Conservation (phyloP, 495 filamentous ascomycete genomes). For the Penicillium steckii region DNA sequence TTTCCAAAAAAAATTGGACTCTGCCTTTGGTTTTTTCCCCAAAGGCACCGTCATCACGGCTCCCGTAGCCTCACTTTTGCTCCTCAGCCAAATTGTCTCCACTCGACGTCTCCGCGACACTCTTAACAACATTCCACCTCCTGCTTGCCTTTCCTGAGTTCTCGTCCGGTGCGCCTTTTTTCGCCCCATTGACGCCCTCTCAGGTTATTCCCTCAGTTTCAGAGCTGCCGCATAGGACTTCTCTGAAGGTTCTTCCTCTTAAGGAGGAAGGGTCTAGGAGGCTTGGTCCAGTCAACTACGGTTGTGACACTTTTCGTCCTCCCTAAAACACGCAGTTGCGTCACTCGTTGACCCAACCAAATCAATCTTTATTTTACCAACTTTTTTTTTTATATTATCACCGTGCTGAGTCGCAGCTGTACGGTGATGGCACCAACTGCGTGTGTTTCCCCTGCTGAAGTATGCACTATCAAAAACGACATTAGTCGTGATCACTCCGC, state of each 20-base stretch:
- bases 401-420: constrained; percentile 38
- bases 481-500: constrained; percentile 25
- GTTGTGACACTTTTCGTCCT: constrained; percentile 85
- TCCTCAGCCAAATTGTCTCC: constrained; percentile 79
- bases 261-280: constrained; percentile 38
- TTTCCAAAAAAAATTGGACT: not conserved
- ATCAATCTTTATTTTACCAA: constrained; percentile 8
- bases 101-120: constrained; percentile 57
- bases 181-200: constrained; percentile 52
- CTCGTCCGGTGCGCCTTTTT: constrained; percentile 54
- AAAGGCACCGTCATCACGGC: constrained; percentile 74
- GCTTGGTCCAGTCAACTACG: constrained; percentile 64
- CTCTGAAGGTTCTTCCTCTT: constrained; percentile 96
- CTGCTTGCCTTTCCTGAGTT: constrained; percentile 61
- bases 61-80: constrained; percentile 59
- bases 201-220: constrained; percentile 52
- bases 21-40: constrained; percentile 62
- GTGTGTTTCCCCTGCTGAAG: constrained; percentile 51
- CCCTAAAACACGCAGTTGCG: constrained; percentile 65
- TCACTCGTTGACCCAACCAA: constrained; percentile 8
- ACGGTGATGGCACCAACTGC: constrained; percentile 75
- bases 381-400: constrained; percentile 13
- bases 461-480: constrained; percentile 42
- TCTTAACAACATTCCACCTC: constrained; percentile 69
- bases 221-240: constrained; percentile 99